Evolutionary conservation across 2,329 filamentous ascomycete genomes (phyloP), one percentile per base, ranked within the genome.

Genomic region (Botrytis fragariae): DNA sequence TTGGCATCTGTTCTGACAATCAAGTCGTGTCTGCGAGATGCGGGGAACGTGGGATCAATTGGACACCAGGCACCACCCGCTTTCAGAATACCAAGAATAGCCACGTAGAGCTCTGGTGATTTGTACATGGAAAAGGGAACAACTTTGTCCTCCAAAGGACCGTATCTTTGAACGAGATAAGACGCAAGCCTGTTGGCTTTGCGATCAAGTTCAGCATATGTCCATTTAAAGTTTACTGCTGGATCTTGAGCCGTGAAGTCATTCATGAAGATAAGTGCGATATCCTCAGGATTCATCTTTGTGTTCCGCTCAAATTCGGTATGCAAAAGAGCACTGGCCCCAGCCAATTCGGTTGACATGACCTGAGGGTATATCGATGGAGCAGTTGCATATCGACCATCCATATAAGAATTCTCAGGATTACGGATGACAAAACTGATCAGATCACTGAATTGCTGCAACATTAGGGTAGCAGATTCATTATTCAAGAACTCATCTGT

Each of bases 31-130:
- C 69, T 44, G 18, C 65, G 65, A 9, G 54, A 45, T 64, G 29
- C 22, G 18, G 69, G 69, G 35, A 81, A 75, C 18, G 75, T 77
- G 48, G 82, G 79, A 59, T 80, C 81, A 29, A 82, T 80, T 3
- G 81, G 81, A n/a, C 82, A 76, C 75, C 81, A 82, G 1, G 76
- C 77, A 71, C 81, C 81, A n/a, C 81, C 81, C 2, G 80, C 79
- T 57, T 80, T 81, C 73, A 82, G 77, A 57, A 82, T 81, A 12
- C 78, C 81, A 32, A 80, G 74, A 29, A 81, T 79, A 20, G 80
- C 73, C 3, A 80, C 76, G 71, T 80, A 81, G 3, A 79, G 79
- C 73, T 74, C 32, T 80, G 77, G 39, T 76, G 75, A 74, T 79
- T 81, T 62, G 75, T 81, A 64, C 20, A 72, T 35, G 22, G 60